phyloP scores from a whole-genome alignment of 176 grass and related monocot genomes.

The Thalia dealbata region DNA sequence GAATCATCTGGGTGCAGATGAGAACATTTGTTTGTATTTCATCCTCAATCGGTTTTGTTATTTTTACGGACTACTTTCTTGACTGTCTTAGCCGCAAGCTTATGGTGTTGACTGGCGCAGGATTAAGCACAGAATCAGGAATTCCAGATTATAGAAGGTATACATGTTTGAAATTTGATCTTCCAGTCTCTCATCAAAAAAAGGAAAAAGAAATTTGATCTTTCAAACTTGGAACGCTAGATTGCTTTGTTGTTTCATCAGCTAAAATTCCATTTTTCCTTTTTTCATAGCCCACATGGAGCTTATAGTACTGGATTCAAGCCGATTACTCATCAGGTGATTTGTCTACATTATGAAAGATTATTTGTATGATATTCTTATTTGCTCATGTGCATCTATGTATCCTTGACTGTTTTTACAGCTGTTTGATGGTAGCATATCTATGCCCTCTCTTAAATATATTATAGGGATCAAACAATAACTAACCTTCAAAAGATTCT shows the following conservation, averaged over 20 bases:
- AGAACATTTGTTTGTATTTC: not conserved
- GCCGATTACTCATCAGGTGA: constrained; percentile 94
- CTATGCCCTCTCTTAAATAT: not conserved
- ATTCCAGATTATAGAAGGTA: constrained; percentile 99
- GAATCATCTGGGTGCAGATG: not conserved
- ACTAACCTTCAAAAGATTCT: not conserved
- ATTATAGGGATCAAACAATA: not conserved
- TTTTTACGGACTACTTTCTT: constrained; percentile 28
- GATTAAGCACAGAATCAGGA: constrained; percentile 90
- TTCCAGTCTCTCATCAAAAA: not conserved
- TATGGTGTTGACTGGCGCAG: constrained; percentile 88
- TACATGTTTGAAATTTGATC: not conserved
- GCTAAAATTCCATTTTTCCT: constrained; percentile 8
- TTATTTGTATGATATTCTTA: not conserved
- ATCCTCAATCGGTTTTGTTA: constrained; percentile 9
- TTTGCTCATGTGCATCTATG: not conserved
- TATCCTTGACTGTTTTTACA: not conserved
- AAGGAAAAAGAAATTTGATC: too few relatives aligned
- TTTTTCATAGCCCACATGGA: constrained; percentile 66
- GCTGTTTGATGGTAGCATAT: not conserved
- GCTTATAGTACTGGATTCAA: constrained; percentile 97
- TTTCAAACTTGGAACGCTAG: not conserved
- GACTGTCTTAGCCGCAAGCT: constrained; percentile 55
- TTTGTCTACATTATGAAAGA: not conserved
- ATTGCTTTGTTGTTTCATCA: constrained; percentile 5